These are phyloP conservation scores for Clausena lansium DNA, from an alignment of 345 rosid genomes.

Conservation along the genomic window DNA sequence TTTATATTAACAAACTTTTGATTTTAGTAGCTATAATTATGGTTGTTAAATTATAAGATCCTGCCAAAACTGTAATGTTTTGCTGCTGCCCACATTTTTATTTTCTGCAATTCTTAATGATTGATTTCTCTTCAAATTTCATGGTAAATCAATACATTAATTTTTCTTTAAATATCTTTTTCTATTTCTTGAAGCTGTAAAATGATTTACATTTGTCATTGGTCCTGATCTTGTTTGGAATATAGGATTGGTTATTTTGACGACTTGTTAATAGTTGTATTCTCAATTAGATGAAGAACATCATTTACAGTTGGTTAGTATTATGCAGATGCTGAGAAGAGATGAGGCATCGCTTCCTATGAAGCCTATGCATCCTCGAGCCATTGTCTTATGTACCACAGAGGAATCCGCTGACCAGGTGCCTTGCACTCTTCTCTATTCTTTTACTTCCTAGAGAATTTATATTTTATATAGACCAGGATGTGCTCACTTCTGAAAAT, in stretches of 20 bases:
- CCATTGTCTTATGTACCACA: conserved; percentile 58
- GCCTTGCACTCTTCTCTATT: background rate
- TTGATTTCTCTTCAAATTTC: background rate
- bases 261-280: background rate
- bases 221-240: background rate
- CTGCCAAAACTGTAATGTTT: background rate
- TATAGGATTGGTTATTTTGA: background rate
- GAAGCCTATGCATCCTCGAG: conserved; percentile 70
- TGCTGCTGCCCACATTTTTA: background rate
- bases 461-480: background rate
- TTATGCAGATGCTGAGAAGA: conserved; percentile 48
- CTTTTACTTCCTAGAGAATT: background rate
- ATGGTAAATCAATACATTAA: background rate
- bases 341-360: conserved; percentile 43
- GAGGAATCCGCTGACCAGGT: conserved; percentile 69
- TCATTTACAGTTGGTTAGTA: background rate
- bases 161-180: background rate
- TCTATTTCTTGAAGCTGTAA: background rate
- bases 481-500: background rate
- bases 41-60: background rate
- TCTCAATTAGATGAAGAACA: background rate
- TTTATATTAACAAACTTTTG: background rate
- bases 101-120: background rate
- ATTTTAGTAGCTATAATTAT: background rate
- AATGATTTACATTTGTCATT: background rate